Base-by-base conservation (phyloP, 768 basidiomycete species). In the Phylloporus sp. region DNA sequence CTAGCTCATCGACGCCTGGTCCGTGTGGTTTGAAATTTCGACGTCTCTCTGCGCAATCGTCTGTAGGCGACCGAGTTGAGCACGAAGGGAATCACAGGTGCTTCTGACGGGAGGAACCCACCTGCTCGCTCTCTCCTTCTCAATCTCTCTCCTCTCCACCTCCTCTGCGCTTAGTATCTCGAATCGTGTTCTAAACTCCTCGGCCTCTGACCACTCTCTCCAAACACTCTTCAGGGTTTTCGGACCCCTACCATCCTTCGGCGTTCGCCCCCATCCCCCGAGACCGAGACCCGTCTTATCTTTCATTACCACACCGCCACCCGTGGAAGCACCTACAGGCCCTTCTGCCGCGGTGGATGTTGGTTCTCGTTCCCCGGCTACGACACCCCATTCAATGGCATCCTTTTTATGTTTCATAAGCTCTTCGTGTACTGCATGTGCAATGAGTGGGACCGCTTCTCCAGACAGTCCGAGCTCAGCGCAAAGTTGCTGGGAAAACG, bases 361-460 rank as follows among this genome's bases (percentile, higher is more conserved):
- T 13, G 59, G 46, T 32, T 72, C 71, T 15, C 69, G 71, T 38
- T 83, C 76, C 2, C 73, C 80, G 9, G 80, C 82, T 35, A 97
- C 76, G 23, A 98, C 81, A 17, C 95, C 91, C 81, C 92, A 88
- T 61, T 98, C 96, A 27, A 97, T 79, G 5, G 86, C 90, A 62
- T 96, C 93, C 57, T 89, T 90, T 64, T 95, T 97, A 66, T 96
- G 92, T 63, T 90, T 90, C 58, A 95, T 74, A 36, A 99, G 77
- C 61, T 99, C 96, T 61, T 97, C 96, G 64, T 95, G 92, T 14
- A 99, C 70, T 2, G 96, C 94, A 62, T 94, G 90, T 5, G 95
- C 81, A 54, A 99, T 79, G 43, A 98, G 78, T 6, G 95, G 91
- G 6, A 83, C 63, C 0, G 94, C 90, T 63, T 94, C 92, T 31